Evolutionary conservation across 2,329 filamentous ascomycete genomes (phyloP), one percentile per base, ranked within the genome.

Genomic region (Calonectria honghensis): DNA sequence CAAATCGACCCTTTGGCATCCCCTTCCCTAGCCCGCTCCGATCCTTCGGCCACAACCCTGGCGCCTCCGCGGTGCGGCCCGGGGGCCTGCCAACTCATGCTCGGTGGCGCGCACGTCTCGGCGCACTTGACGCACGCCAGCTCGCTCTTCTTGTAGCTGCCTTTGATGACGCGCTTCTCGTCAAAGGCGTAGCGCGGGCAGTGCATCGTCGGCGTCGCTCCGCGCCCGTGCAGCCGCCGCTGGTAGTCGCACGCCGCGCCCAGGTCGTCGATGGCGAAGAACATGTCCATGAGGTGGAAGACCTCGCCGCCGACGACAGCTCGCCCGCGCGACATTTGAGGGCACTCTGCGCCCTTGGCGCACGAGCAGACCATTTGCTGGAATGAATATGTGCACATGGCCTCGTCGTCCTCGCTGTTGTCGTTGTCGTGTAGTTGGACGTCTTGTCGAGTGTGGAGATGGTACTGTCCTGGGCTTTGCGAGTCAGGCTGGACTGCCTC

Each of bases 351-450:
- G n/a, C 79, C 79, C 66, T 81, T 81, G 74, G 79, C 79, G 77
- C 79, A 81, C 64, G 74, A 78, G 79, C 80, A 81, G 66, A 80
- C 79, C 68, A 78, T 74, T 63, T 79, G 79, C 65, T 81, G 78
- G 74, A 80, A 81, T 0, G 79, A 78, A 65, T 81, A 81, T 61
- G 80, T 81, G 72, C 80, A 81, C 80, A 81, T 81, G 54, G 14
- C 37, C 63, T 31, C 32, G 39, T 48, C 29, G 37, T 14, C 29
- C 29, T 32, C 24, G 41, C 51, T 24, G 16, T 51, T 20, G 48
- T 14, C 45, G 48, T 35, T 29, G 20, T 13, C 6, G 37, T 50
- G n/a, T 27, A 6, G n/a, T 14, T 6, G 57, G 10, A 20, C 16
- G 11, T 41, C 32, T 35, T 37, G 29, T 57, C 39, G 50, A 14